Evolutionary conservation across 129 eudicot species (phyloP).

Genomic region (Erigeron canadensis): DNA sequence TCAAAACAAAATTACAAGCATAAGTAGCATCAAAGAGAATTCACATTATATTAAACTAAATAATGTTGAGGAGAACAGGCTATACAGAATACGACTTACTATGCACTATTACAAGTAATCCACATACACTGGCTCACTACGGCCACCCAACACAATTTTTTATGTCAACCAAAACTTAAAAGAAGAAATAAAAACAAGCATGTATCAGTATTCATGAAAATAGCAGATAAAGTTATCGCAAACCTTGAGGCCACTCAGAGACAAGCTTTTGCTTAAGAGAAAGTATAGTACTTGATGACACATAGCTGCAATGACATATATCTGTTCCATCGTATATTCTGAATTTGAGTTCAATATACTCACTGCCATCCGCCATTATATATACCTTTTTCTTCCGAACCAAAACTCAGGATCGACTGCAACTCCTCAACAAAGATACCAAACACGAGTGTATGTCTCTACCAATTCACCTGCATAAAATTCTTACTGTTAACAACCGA

Average conservation of each 20-base stretch:
- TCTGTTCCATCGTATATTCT: constrained; percentile 77
- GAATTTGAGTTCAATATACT: constrained; percentile 64
- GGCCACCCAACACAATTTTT: neutral
- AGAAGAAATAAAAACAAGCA: neutral
- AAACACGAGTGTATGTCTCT: constrained; percentile 29
- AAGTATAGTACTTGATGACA: constrained; percentile 51
- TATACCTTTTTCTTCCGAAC: constrained; percentile 16
- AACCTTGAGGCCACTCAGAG: constrained; percentile 92
- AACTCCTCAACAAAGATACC: constrained; percentile 29
- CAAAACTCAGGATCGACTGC: constrained; percentile 25
- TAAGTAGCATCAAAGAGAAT: neutral
- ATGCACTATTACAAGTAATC: constrained; percentile 1
- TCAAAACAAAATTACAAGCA: constrained; percentile 16
- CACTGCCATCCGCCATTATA: constrained; percentile 69
- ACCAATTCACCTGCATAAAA: constrained; percentile 46
- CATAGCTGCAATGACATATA: constrained; percentile 62
- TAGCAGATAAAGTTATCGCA: constrained; percentile 9
- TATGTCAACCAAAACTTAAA: neutral
- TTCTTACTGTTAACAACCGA: constrained; percentile 3
- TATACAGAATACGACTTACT: neutral
- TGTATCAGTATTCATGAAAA: neutral
- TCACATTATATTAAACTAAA: neutral
- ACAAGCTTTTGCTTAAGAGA: constrained; percentile 73
- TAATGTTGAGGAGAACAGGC: neutral
- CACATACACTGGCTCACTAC: neutral